Percentiles rank a stretch among this genome's conserved stretches.
Evolutionary conservation across 2,329 filamentous ascomycete species (phyloP).

Genomic region (Cytospora leucostoma): DNA sequence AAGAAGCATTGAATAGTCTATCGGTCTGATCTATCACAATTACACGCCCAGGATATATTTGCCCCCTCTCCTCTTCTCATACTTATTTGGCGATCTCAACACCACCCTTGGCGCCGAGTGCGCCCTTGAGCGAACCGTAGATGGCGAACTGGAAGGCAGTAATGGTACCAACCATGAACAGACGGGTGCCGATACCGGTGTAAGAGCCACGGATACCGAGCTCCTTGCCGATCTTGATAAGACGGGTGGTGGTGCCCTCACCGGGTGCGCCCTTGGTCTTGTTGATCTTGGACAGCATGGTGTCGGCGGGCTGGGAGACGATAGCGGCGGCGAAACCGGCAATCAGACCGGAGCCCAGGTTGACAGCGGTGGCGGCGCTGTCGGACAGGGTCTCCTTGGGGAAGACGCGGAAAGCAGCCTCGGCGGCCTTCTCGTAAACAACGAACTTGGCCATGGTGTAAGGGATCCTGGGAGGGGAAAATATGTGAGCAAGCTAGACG

Average conservation of each 20-base stretch:
- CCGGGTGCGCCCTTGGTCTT: conserved; percentile 71
- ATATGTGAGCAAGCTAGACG: conserved; percentile 6
- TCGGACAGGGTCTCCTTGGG: conserved; percentile 34
- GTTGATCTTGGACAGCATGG: conserved; percentile 79
- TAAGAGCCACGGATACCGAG: conserved; percentile 67
- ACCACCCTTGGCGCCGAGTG: conserved; percentile 71
- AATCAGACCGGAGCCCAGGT: conserved; percentile 70
- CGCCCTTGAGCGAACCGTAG: conserved; percentile 66
- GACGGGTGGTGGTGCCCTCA: conserved; percentile 66
- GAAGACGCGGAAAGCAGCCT: conserved; percentile 30
- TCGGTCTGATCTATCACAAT: neutral
- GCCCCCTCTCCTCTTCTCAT: too few relatives aligned
- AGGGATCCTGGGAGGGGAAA: conserved; percentile 28
- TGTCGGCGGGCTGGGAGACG: conserved; percentile 74
- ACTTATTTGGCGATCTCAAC: conserved; percentile 65
- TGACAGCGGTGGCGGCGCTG: conserved; percentile 56
- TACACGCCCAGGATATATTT: too few relatives aligned
- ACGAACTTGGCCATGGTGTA: conserved; percentile 34
- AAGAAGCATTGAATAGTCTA: too few relatives aligned
- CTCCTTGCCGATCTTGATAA: conserved; percentile 72
- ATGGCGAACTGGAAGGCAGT: conserved; percentile 72
- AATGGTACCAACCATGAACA: conserved; percentile 69
- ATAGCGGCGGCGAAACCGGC: conserved; percentile 74
- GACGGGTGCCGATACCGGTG: conserved; percentile 68
- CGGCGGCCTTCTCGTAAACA: conserved; percentile 33